Evolutionary conservation across 306 rosid genomes (phyloP), one percentile per base, ranked within the genome.

Genomic region (Psophocarpus tetragonolobus): DNA sequence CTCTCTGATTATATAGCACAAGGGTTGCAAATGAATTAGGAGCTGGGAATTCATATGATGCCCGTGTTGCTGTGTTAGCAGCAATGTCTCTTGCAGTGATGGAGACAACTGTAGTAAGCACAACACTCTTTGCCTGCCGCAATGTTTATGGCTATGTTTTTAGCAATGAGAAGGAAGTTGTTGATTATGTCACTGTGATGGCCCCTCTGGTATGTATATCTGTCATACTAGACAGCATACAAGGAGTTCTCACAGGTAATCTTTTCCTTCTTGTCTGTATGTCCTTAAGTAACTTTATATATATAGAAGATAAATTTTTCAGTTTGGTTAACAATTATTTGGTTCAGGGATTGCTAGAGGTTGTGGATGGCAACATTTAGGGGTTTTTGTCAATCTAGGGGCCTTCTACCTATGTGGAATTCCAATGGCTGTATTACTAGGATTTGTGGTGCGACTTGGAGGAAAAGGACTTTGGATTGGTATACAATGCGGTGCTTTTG

Each of bases 21-120:
- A 86, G 97, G 73, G 84, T 91, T 68, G 83, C 97, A 63, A 91
- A 89, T 83, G 97, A 91, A 83, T 73, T 91, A 71, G 94, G 92
- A 70, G 88, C 92, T 4, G 91, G 92, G 42, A 86, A 85, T 65
- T 90, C 91, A 15, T 66, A 47, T 42, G 82, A 77, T 44, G 92
- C 91, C 39, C 91, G 84, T 20, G 23, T 85, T 26, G 87, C 84
- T 67, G 80, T 90, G 26, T 45, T 68, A 20, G 94, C 87, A 36
- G 83, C 71, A 9, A 58, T 85, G 57, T 85, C 74, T 56, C 63
- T 88, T 47, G 74, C 85, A 69, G 38, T 85, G 8, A 8, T 78
- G 21, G 87, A 86, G 76, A 36, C 86, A 36, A 23, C 51, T 58
- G 50, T 83, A 58, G 70, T 84, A 11, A 82, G 91, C 29, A 8